Evolutionary conservation across 164 flowering plant species (phyloP), one percentile per base, ranked within the genome.

Genomic region (Euptelea pleiosperma): DNA sequence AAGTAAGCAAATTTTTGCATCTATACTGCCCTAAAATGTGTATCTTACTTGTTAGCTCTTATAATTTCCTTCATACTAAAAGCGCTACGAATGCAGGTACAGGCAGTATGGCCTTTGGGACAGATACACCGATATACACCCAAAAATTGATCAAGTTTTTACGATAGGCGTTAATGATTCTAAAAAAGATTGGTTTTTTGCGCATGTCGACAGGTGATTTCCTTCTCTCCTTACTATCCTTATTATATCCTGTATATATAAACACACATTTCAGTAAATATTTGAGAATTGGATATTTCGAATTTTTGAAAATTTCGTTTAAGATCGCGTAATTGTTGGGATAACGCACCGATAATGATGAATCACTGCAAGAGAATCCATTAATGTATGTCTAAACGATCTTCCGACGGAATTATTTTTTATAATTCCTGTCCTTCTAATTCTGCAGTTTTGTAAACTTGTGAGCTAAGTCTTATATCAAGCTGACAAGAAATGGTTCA

Each of bases 71-170:
- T 1, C 9, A 39, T 22, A 39, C 4, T n/a, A 3, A 14, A 3
- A n/a, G 9, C 28, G 3, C 2, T 26, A 35, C 49, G n/a, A 19
- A 15, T 62, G 46, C 69, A 80, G 88, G 72, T 83, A 33, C 64
- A 68, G 85, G 42, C 88, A 78, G 54, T 80, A 83, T 67, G 85
- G 82, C 8, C 54, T 77, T 35, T 83, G 89, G 89, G 84, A 79
- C 35, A 67, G 86, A 61, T 81, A 83, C 65, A 73, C 86, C 6
- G 84, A 81, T 45, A 34, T 75, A 47, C 64, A 79, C 46, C 78
- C 84, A 5, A 48, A 41, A 41, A 34, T 40, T 16, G 82, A 83
- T 69, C 81, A 66, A 53, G 73, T 61, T 40, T 83, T 75, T 73
- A 79, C 75, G 0, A 44, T 83, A 52, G 89, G 89, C 1, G 67